A percentile compares a stretch with the other conserved stretches of the same genome.
Evolutionary conservation across 1,139 yeast genomes (phyloP).

Genomic region (Ogataea hybrid): DNA sequence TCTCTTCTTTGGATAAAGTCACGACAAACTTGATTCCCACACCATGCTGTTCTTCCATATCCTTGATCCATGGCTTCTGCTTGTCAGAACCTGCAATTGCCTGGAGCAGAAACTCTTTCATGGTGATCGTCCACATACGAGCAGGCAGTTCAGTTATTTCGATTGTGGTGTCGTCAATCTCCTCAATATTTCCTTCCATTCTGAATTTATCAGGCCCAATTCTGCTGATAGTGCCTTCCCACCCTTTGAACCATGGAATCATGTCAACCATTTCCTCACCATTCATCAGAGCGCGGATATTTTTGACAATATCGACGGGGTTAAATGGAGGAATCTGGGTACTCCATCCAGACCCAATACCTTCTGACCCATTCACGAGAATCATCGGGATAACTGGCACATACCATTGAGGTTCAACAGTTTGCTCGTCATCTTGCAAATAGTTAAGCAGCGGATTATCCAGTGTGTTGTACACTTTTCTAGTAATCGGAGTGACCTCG

Average conservation of each 20-base stretch:
- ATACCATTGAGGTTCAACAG: slow-evolving; percentile 97
- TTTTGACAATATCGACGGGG: slow-evolving; percentile 77
- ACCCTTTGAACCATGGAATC: slow-evolving; percentile 95
- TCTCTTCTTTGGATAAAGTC: slow-evolving; percentile 72
- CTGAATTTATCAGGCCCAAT: slow-evolving; percentile 65
- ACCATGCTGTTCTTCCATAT: slow-evolving; percentile 93
- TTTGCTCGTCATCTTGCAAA: slow-evolving; percentile 88
- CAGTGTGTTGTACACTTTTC: slow-evolving; percentile 70
- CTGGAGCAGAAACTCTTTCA: slow-evolving; percentile 78
- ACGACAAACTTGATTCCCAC: slow-evolving; percentile 76
- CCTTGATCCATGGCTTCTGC: slow-evolving; percentile 82
- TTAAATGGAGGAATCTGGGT: slow-evolving; percentile 89
- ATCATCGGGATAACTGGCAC: slow-evolving; percentile 91
- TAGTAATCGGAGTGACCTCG: slow-evolving; percentile 72
- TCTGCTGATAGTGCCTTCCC: slow-evolving; percentile 81
- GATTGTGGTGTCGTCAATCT: slow-evolving; percentile 72
- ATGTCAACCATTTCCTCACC: slow-evolving; percentile 71
- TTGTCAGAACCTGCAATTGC: slow-evolving; percentile 76
- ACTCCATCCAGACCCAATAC: slow-evolving; percentile 99
- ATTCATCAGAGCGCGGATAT: slow-evolving; percentile 69
- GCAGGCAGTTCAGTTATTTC: slow-evolving; percentile 94
- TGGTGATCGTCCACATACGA: slow-evolving; percentile 86
- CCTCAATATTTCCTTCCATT: slow-evolving; percentile 77
- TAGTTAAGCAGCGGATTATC: slow-evolving; percentile 81
- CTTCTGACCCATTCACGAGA: slow-evolving; percentile 93